Evolutionary conservation across 2,329 filamentous ascomycete species (phyloP).

Genomic region (Acrocalymma vagum): DNA sequence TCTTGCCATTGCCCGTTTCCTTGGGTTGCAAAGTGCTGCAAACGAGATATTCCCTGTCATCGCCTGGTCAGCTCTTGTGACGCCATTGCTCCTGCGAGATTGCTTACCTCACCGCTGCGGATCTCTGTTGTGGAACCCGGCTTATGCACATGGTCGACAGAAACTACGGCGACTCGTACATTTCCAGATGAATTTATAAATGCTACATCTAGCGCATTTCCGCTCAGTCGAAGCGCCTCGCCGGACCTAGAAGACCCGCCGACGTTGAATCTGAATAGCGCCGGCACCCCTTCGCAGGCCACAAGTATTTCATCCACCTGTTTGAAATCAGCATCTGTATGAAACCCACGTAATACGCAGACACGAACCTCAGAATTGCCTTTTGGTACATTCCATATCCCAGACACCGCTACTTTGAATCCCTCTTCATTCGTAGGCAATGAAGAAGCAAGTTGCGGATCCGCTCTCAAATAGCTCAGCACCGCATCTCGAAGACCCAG

Average conservation of each 20-base stretch:
- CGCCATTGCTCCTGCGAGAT: conserved; percentile 2
- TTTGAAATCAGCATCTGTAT: conserved; percentile 9
- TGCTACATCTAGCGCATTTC: conserved; percentile 71
- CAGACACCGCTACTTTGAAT: conserved; percentile 57
- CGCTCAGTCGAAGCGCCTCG: conserved; percentile 60
- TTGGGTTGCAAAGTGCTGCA: conserved; percentile 35
- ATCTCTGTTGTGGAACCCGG: conserved; percentile 57
- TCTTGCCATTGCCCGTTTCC: conserved; percentile 32
- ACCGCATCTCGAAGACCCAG: conserved; percentile 51
- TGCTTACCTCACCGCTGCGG: conserved; percentile 38
- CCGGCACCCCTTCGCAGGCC: conserved; percentile 60
- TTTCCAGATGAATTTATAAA: conserved; percentile 24
- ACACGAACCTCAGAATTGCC: conserved; percentile 49
- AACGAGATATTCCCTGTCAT: conserved; percentile 21
- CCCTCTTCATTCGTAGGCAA: conserved; percentile 17
- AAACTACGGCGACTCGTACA: conserved; percentile 51
- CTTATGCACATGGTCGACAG: conserved; percentile 63
- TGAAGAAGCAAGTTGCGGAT: conserved; percentile 19
- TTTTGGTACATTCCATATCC: conserved; percentile 56
- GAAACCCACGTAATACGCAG: conserved; percentile 22
- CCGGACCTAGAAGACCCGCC: conserved; percentile 53
- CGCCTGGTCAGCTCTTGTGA: conserved; percentile 16
- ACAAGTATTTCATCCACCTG: conserved; percentile 46
- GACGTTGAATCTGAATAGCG: conserved; percentile 69
- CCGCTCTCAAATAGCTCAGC: conserved; percentile 24